Conservation (phyloP, 805 yeast species). For the Spathaspora boniae region DNA sequence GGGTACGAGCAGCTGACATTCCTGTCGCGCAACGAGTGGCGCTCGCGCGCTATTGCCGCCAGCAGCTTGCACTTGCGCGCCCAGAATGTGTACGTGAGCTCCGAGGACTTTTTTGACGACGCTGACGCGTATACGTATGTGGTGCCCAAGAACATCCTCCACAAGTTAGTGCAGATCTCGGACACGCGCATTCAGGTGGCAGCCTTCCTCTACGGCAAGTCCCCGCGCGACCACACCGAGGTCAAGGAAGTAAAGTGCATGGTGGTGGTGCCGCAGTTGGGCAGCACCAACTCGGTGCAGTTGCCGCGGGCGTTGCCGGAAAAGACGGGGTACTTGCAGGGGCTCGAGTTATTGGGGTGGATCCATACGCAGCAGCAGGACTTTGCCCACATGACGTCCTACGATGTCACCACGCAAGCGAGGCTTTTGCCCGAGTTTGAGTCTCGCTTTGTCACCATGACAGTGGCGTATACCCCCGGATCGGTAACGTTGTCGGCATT, state of each 20-base stretch:
- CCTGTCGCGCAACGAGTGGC: slow-evolving; percentile 86
- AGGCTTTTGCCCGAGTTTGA: slow-evolving; percentile 39
- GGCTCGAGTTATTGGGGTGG: slow-evolving; percentile 84
- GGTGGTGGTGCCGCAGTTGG: slow-evolving; percentile 85
- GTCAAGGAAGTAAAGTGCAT: slow-evolving; percentile 76
- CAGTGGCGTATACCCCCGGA: slow-evolving; percentile 77
- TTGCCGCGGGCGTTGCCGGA: slow-evolving; percentile 49
- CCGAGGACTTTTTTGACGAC: slow-evolving; percentile 55
- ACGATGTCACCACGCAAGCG: slow-evolving; percentile 65
- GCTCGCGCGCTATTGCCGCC: slow-evolving; percentile 78
- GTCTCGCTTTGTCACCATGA: slow-evolving; percentile 49
- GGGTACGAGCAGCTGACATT: slow-evolving; percentile 83
- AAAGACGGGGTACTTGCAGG: slow-evolving; percentile 26
- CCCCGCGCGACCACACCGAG: slow-evolving; percentile 67
- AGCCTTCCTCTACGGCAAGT: slow-evolving; percentile 74
- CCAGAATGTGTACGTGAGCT: slow-evolving; percentile 64
- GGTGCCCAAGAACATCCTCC: slow-evolving; percentile 76
- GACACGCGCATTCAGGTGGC: slow-evolving; percentile 82
- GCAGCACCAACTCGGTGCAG: slow-evolving; percentile 62
- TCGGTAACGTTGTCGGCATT: slow-evolving; percentile 74
- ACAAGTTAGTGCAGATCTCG: slow-evolving; percentile 72
- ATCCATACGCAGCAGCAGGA: slow-evolving; percentile 81
- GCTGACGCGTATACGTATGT: slow-evolving; percentile 63
- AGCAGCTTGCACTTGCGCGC: slow-evolving; percentile 69
- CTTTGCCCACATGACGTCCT: slow-evolving; percentile 56